Percentiles rank a stretch among this genome's conserved stretches.
Conservation (phyloP, 2,329 filamentous ascomycete species). For the Fusarium keratoplasticum region DNA sequence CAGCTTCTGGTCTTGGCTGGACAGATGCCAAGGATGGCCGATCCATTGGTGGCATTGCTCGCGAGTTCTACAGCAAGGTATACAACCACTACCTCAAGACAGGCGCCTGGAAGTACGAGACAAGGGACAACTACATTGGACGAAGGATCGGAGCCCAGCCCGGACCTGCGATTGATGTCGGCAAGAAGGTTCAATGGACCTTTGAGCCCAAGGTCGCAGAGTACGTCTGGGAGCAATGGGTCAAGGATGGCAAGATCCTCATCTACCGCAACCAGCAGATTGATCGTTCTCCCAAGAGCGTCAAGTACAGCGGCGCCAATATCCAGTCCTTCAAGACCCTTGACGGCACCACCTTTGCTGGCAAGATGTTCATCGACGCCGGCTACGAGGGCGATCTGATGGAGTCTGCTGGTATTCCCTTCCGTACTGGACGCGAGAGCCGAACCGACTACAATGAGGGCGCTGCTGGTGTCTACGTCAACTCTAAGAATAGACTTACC, state of each 20-base stretch:
- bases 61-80: conserved; percentile 33
- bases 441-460: conserved; percentile 21
- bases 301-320: conserved; percentile 24
- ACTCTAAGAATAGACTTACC: conserved; percentile 4
- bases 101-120: conserved; percentile 25
- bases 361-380: conserved; percentile 39
- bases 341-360: conserved; percentile 15
- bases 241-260: conserved; percentile 32
- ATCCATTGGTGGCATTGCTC: conserved; percentile 35
- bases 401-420: conserved; percentile 32
- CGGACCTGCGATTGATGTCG: conserved; percentile 31
- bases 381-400: conserved; percentile 38
- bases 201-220: conserved; percentile 38
- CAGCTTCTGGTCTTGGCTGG: conserved; percentile 35
- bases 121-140: conserved; percentile 20
- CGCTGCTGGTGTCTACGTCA: conserved; percentile 23
- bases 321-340: conserved; percentile 31
- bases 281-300: conserved; percentile 15
- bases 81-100: conserved; percentile 26
- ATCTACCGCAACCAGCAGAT: conserved; percentile 31
- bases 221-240: conserved; percentile 29
- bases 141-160: conserved; percentile 33
- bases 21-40: conserved; percentile 37
- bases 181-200: conserved; percentile 36
- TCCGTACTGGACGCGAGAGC: conserved; percentile 30